Percentiles rank a stretch among this genome's conserved stretches.
phyloP scores from a whole-genome alignment of 352 stramenopile species.

The Aphanomyces invadans region DNA sequence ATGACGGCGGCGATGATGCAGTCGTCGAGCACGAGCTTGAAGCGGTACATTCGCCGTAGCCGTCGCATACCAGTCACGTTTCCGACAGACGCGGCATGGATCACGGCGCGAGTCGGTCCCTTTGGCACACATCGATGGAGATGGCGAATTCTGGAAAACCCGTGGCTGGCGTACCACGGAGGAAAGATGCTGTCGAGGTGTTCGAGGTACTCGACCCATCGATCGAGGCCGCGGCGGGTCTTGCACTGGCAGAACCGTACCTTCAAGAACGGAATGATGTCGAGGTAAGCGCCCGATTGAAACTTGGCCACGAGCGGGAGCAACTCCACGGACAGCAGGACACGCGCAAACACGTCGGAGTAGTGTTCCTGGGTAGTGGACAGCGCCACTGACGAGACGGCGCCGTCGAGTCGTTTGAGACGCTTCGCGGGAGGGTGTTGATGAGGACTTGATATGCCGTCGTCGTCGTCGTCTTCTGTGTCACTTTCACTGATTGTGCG shows the following conservation, averaged over 20 bases:
- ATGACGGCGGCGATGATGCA: constrained; percentile 11
- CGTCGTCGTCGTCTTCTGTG: background rate
- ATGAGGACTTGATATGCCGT: background rate
- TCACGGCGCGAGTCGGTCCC: constrained; percentile 5
- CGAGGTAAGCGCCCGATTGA: background rate
- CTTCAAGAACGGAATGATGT: constrained; percentile 7
- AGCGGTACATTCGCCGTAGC: constrained; percentile 5
- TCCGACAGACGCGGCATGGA: constrained; percentile 8
- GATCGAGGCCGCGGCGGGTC: constrained; percentile 3
- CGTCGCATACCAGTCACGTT: background rate
- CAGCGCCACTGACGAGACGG: background rate
- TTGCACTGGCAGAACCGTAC: constrained; percentile 13
- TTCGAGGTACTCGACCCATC: constrained; percentile 9
- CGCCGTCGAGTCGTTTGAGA: background rate
- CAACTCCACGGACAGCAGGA: background rate
- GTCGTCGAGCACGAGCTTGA: constrained; percentile 9
- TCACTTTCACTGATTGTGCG: background rate
- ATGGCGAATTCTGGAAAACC: constrained; percentile 5
- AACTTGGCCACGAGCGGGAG: constrained; percentile 5
- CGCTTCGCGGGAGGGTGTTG: background rate
- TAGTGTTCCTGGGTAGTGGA: background rate
- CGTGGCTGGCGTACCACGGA: background rate
- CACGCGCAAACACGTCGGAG: background rate
- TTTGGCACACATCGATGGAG: constrained; percentile 9
- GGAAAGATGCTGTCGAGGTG: constrained; percentile 7